Evolutionary conservation across 1,284 basidiomycete species (phyloP).

Genomic region (Fomitiporia mediterranea): DNA sequence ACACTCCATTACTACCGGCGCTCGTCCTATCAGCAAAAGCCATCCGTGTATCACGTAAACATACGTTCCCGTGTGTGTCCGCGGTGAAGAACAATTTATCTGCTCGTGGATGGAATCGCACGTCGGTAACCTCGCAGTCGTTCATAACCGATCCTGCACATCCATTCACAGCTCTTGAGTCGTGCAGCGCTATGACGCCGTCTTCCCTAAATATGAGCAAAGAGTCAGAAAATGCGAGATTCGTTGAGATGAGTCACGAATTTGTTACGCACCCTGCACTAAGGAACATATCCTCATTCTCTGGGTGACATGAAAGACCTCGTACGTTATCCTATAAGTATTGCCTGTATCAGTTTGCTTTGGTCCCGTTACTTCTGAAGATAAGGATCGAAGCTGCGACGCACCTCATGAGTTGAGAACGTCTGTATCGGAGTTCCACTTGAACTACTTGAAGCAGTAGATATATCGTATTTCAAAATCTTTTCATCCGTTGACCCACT

Average conservation of each 20-base stretch:
- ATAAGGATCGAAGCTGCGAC: conserved; percentile 23
- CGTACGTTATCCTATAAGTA: conserved; percentile 54
- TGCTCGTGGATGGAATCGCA: conserved; percentile 59
- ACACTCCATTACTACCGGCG: conserved; percentile 46
- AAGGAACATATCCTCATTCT: conserved; percentile 60
- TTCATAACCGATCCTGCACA: conserved; percentile 47
- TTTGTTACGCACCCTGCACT: conserved; percentile 50
- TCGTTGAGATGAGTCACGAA: background rate
- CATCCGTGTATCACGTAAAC: conserved; percentile 72
- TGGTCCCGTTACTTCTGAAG: conserved; percentile 11
- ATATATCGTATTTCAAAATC: conserved; percentile 55
- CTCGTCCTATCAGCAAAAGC: conserved; percentile 45
- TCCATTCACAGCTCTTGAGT: conserved; percentile 37
- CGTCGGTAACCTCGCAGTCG: conserved; percentile 51
- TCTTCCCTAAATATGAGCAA: conserved; percentile 69
- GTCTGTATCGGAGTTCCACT: conserved; percentile 25
- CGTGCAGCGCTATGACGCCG: conserved; percentile 58
- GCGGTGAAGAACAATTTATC: conserved; percentile 64
- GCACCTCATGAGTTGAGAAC: conserved; percentile 31
- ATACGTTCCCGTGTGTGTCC: conserved; percentile 51
- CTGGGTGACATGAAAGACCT: conserved; percentile 55
- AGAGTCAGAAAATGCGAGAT: background rate
- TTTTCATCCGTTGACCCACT: conserved; percentile 61
- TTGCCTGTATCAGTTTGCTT: background rate
- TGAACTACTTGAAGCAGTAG: conserved; percentile 24